Conservation (phyloP, 148 eudicot species). For the Gaultheria prostrata region DNA sequence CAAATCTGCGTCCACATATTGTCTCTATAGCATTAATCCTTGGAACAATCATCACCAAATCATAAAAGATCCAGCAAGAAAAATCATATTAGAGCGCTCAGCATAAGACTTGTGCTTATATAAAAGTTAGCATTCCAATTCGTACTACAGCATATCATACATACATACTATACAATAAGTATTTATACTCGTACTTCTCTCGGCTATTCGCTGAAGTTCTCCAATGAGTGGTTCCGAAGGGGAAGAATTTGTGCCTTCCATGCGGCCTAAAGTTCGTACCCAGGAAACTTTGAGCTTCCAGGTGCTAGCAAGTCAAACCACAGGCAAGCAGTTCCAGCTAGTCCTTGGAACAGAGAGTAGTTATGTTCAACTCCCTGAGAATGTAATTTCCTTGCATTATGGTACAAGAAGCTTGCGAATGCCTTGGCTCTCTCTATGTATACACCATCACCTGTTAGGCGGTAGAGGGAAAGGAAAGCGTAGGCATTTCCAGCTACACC, state of each 20-base stretch:
- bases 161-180: not conserved
- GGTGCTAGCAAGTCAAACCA: slow-evolving; percentile 71
- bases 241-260: not conserved
- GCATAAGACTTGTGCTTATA: too few species aligned
- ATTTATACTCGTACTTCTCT: not conserved
- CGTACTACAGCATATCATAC: not conserved
- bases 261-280: slow-evolving; percentile 49
- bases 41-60: too few species aligned
- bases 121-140: not conserved
- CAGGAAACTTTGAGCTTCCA: slow-evolving; percentile 51
- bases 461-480: slow-evolving; percentile 59
- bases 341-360: slow-evolving; percentile 62
- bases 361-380: slow-evolving; percentile 25
- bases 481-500: slow-evolving; percentile 74
- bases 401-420: slow-evolving; percentile 65
- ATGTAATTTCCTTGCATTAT: slow-evolving; percentile 25
- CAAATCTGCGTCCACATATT: too few species aligned
- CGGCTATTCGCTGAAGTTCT: not conserved
- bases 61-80: too few species aligned
- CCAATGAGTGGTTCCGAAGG: not conserved
- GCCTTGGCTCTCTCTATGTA: slow-evolving; percentile 72
- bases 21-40: too few species aligned
- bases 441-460: slow-evolving; percentile 51
- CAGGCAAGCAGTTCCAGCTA: slow-evolving; percentile 63
- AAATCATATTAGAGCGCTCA: too few species aligned